phyloP scores from a whole-genome alignment of 2,329 filamentous ascomycete species.

The Talaromyces sp. region DNA sequence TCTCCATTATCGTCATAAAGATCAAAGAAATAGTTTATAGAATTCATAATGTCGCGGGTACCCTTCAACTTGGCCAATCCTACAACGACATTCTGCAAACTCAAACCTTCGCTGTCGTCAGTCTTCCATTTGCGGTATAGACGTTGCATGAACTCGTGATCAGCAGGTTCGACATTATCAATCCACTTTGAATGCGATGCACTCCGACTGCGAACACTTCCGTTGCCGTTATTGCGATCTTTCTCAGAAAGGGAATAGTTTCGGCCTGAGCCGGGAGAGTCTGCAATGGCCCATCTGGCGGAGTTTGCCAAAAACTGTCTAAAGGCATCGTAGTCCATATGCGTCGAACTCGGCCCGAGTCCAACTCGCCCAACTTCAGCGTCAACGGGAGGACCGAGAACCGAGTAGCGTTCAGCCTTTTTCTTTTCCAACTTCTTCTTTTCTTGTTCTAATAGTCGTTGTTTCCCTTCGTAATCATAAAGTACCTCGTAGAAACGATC shows the following conservation, averaged over 20 bases:
- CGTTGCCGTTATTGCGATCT: conserved; percentile 37
- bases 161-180: conserved; percentile 63
- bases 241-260: conserved; percentile 48
- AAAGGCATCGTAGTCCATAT: conserved; percentile 98
- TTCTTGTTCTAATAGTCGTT: conserved; percentile 70
- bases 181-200: conserved; percentile 53
- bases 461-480: conserved; percentile 84
- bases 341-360: conserved; percentile 77
- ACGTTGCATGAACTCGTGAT: conserved; percentile 89
- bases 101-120: conserved; percentile 70
- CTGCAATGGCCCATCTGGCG: conserved; percentile 87
- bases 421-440: conserved; percentile 61
- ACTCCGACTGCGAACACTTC: conserved; percentile 51
- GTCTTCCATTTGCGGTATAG: conserved; percentile 86
- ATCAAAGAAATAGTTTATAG: conserved; percentile 96
- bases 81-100: conserved; percentile 84
- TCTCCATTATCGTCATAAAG: conserved; percentile 91
- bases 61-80: conserved; percentile 90
- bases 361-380: conserved; percentile 83
- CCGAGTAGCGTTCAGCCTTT: conserved; percentile 40
- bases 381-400: conserved; percentile 46
- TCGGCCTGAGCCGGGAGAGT: conserved; percentile 62
- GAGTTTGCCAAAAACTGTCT: conserved; percentile 87
- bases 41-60: conserved; percentile 92
- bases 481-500: conserved; percentile 89